Conservation (phyloP, 345 rosid species). For the Stellera chamaejasme region DNA sequence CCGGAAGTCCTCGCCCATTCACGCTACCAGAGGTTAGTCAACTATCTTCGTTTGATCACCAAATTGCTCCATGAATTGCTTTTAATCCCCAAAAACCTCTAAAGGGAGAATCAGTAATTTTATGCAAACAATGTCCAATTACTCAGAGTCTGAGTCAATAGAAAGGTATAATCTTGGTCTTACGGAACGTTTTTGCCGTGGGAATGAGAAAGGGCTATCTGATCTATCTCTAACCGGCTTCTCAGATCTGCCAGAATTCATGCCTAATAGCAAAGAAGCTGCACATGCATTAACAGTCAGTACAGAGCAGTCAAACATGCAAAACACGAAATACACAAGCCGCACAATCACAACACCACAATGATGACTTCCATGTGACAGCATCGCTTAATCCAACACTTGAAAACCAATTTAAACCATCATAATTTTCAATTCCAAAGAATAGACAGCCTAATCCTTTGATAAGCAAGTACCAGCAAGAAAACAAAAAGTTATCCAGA, state of each 20-base stretch:
- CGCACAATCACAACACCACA: conserved; percentile 4
- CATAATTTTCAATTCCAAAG: not conserved
- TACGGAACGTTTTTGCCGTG: conserved; percentile 85
- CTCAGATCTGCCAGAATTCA: conserved; percentile 60
- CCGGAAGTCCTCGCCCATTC: not conserved
- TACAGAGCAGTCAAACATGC: not conserved
- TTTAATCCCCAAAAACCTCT: conserved; percentile 7
- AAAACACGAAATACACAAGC: conserved; percentile 7
- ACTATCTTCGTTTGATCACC: conserved; percentile 18
- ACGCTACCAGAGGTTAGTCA: not conserved
- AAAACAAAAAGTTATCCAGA: too few relatives aligned
- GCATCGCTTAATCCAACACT: not conserved
- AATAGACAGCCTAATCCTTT: not conserved
- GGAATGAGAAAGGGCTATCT: conserved; percentile 64
- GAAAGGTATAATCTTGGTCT: conserved; percentile 70
- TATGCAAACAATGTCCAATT: conserved; percentile 13
- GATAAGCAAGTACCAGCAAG: not conserved
- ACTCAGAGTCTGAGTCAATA: conserved; percentile 75
- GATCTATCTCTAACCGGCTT: conserved; percentile 66
- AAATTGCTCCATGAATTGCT: conserved; percentile 23
- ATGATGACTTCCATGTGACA: conserved; percentile 1
- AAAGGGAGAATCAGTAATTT: conserved; percentile 7
- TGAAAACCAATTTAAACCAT: not conserved
- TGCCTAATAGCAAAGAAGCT: conserved; percentile 76
- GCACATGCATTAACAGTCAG: conserved; percentile 30